Evolutionary conservation across 2,329 filamentous ascomycete genomes (phyloP).

Genomic region (Ciborinia camelliae): DNA sequence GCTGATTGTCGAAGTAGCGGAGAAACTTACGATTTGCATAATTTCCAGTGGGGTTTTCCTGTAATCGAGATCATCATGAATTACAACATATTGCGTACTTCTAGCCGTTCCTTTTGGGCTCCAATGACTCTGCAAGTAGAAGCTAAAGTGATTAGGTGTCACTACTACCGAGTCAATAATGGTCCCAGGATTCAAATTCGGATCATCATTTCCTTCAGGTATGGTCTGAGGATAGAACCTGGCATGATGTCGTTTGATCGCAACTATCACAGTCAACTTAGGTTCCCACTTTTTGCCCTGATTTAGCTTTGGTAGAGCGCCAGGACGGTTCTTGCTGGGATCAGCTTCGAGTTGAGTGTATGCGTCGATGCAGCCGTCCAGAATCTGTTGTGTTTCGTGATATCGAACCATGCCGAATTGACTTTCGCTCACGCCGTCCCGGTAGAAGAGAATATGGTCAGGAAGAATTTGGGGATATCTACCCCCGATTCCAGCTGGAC

Average conservation of each 20-base stretch:
- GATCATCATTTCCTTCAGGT: too few relatives aligned
- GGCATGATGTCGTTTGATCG: conserved; percentile 2
- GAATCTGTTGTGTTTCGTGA: background rate
- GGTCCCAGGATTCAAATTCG: too few relatives aligned
- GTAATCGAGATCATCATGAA: conserved; percentile 46
- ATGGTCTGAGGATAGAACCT: background rate
- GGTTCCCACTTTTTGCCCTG: too few relatives aligned
- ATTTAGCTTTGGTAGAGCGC: too few relatives aligned
- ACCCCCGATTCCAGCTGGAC: fast-evolving
- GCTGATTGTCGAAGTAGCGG: too few relatives aligned
- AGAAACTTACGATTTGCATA: conserved; percentile 42
- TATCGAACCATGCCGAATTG: background rate
- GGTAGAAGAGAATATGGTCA: background rate
- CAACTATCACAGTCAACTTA: too few relatives aligned
- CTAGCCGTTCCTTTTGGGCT: background rate
- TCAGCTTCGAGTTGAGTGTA: too few relatives aligned
- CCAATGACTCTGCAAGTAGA: background rate
- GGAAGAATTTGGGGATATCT: too few relatives aligned
- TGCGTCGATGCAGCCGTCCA: too few relatives aligned
- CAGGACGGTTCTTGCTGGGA: background rate
- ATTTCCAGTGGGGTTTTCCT: conserved; percentile 55
- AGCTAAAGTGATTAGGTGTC: background rate
- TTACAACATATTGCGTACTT: conserved; percentile 13
- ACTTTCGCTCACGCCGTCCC: background rate
- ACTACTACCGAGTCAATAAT: background rate